Conservation (phyloP, 805 yeast genomes). For the Suhomyces tanzawaensis region DNA sequence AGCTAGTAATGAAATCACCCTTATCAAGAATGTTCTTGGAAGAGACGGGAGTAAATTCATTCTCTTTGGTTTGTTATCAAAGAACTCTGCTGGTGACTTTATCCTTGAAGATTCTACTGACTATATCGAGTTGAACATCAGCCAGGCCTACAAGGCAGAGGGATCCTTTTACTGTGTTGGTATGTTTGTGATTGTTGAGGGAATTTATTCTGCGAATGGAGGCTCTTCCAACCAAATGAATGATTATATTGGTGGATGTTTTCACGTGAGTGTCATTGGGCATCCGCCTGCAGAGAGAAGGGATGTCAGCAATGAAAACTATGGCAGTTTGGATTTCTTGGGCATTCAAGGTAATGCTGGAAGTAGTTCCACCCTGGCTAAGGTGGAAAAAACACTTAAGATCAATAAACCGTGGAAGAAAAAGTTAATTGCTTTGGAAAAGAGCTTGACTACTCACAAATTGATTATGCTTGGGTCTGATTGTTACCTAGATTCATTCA, state of each 20-base stretch:
- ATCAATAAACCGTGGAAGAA: conserved; percentile 59
- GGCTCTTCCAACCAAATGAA: conserved; percentile 34
- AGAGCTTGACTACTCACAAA: conserved; percentile 52
- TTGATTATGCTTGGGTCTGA: conserved; percentile 75
- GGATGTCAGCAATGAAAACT: conserved; percentile 59
- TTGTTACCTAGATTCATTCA: conserved; percentile 58
- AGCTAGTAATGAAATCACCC: conserved; percentile 46
- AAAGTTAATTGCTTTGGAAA: conserved; percentile 56
- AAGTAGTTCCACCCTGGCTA: conserved; percentile 5
- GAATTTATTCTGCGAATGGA: conserved; percentile 70
- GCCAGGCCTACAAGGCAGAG: conserved; percentile 58
- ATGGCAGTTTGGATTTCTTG: conserved; percentile 75
- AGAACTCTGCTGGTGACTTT: conserved; percentile 64
- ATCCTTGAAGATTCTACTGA: conserved; percentile 82
- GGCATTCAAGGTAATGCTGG: conserved; percentile 34
- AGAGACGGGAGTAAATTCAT: conserved; percentile 74
- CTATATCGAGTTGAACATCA: conserved; percentile 61
- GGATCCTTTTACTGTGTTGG: conserved; percentile 74
- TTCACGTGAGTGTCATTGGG: conserved; percentile 71
- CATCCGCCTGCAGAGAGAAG: conserved; percentile 90
- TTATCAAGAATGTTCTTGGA: conserved; percentile 83
- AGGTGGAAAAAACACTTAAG: conserved; percentile 38
- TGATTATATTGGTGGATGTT: conserved; percentile 42
- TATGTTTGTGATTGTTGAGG: conserved; percentile 77
- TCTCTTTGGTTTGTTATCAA: conserved; percentile 71